Percentiles rank a stretch among this genome's conserved stretches.
Conservation (phyloP, 2,329 filamentous ascomycete species). For the Colletotrichum destructivum region DNA sequence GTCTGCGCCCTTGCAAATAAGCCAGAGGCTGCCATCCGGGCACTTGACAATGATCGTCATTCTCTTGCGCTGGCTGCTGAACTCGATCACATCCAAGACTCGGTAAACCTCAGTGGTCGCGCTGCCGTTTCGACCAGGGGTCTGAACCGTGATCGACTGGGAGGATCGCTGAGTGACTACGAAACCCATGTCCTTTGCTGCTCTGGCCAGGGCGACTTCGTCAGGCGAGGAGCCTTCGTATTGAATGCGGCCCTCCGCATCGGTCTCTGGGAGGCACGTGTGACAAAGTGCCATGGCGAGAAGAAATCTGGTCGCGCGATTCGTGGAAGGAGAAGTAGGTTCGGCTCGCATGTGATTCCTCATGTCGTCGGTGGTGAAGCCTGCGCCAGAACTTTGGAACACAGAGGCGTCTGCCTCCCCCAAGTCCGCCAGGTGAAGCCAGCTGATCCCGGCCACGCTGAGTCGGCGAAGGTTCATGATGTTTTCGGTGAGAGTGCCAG, state of each 20-base stretch:
- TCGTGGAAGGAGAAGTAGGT: conserved; percentile 83
- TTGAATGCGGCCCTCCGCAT: conserved; percentile 77
- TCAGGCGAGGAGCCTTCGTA: conserved; percentile 94
- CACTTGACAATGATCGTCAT: conserved; percentile 93
- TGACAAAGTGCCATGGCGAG: conserved; percentile 90
- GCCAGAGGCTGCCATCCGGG: conserved; percentile 83
- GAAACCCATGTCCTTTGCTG: conserved; percentile 88
- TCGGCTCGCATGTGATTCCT: conserved; percentile 82
- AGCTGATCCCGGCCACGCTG: conserved; percentile 89
- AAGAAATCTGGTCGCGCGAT: conserved; percentile 85
- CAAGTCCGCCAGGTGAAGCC: conserved; percentile 83
- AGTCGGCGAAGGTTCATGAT: conserved; percentile 95
- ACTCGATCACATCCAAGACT: conserved; percentile 89
- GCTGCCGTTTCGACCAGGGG: conserved; percentile 55
- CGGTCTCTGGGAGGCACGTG: conserved; percentile 87
- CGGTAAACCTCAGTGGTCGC: conserved; percentile 77
- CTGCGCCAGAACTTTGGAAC: conserved; percentile 39
- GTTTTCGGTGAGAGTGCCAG: conserved; percentile 93
- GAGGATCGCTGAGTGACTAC: conserved; percentile 81
- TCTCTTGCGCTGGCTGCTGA: conserved; percentile 88
- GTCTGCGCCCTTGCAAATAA: conserved; percentile 90
- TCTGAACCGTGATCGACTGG: conserved; percentile 72
- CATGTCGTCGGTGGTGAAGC: conserved; percentile 80
- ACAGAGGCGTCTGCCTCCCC: no score
- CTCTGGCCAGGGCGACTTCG: conserved; percentile 87